Evolutionary conservation across 2,329 filamentous ascomycete genomes (phyloP), one percentile per base, ranked within the genome.

Genomic region (Talaromyces sp.): DNA sequence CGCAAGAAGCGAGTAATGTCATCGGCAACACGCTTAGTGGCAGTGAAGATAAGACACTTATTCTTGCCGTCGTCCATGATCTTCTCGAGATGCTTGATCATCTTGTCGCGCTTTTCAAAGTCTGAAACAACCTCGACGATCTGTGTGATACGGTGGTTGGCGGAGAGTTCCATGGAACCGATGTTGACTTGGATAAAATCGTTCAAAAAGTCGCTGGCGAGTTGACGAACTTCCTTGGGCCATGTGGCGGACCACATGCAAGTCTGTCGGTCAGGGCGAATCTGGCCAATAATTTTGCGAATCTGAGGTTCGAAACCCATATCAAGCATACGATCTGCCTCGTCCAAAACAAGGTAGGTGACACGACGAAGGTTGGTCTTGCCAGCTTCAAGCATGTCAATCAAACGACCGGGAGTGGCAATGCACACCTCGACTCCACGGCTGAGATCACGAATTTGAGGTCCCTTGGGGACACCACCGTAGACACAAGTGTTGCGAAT

Each of bases 271-370:
- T 99, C 95, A 62, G 95, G 95, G 72, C 95, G 92, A 80, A 98
- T 98, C 83, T 99, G 95, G 69, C 90, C 87, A 72, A 99, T 93
- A 71, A 99, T 98, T 85, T 98, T 98, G 84, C 95, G 92, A 74
- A 99, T 98, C 80, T 98, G 95, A 71, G 95, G 95, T 83, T 99
- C 95, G 82, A 99, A 98, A 88, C 95, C 95, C 95, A 99, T 99
- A 83, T 99, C 95, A 78, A 99, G 86, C 95, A 99, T 99, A 76
- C 95, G 94, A 82, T 99, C 95, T 78, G 95, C 95, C 84, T 99
- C 95, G 74, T 99, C 95, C 69, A 99, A 93, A 71, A 98, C 95
- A 65, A 99, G 85, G 83, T 99, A 99, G 64, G 95, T 99, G 68
- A 98, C 93, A 79, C 95, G 93, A 71, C 94, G 94, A 69, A 99